These are phyloP conservation scores for Xylariaceae sp. DNA, from an alignment of 2,329 filamentous ascomycete genomes.

Conservation along the genomic window DNA sequence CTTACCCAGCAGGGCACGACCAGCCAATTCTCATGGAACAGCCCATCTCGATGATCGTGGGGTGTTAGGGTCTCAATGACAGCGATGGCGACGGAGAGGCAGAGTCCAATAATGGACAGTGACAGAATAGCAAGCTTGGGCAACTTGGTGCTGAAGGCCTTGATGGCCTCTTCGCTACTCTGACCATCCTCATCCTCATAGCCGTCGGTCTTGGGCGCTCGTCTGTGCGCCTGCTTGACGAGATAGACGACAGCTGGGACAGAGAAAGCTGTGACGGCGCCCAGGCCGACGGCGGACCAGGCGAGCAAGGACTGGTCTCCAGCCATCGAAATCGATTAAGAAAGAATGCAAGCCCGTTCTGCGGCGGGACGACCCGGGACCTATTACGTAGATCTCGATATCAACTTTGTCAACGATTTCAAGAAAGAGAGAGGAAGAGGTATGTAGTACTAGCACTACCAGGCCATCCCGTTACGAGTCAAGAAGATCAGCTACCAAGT, in stretches of 20 bases:
- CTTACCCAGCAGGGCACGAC: constrained; percentile 58
- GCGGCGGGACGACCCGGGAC: too few relatives aligned
- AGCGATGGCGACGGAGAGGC: constrained; percentile 51
- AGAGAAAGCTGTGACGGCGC: constrained; percentile 23
- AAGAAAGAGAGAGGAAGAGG: too few relatives aligned
- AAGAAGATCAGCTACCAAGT: too few relatives aligned
- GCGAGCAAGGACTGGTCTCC: constrained; percentile 15
- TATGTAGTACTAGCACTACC: too few relatives aligned
- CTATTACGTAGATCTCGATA: too few relatives aligned
- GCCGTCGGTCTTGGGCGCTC: constrained; percentile 35
- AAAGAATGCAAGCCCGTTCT: neutral
- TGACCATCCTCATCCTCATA: constrained; percentile 68
- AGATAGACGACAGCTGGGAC: constrained; percentile 24
- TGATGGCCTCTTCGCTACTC: constrained; percentile 57
- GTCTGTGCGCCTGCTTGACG: constrained; percentile 19
- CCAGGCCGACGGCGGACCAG: constrained; percentile 27
- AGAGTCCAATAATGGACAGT: constrained; percentile 49
- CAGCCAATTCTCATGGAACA: constrained; percentile 55
- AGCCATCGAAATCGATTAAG: constrained; percentile 4
- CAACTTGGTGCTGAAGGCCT: constrained; percentile 54
- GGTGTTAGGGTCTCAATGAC: constrained; percentile 44
- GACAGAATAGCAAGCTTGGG: constrained; percentile 51
- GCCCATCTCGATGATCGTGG: constrained; percentile 28
- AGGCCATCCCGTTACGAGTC: too few relatives aligned
- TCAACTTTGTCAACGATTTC: too few relatives aligned